A percentile compares a stretch with the other conserved stretches of the same genome.
Conservation (phyloP, 129 eudicot genomes). For the Pulicaria dysenterica region DNA sequence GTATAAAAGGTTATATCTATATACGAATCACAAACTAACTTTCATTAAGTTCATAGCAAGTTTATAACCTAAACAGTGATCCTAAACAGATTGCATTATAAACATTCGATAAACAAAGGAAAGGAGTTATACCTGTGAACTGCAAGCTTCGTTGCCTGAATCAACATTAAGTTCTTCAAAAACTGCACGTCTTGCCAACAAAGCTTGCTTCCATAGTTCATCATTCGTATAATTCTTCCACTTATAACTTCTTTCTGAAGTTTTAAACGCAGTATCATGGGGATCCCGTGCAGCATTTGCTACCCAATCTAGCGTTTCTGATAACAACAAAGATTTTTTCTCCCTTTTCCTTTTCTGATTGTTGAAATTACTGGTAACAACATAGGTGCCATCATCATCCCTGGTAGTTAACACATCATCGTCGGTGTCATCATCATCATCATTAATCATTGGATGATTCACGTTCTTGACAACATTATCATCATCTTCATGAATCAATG, state of each 20-base stretch:
- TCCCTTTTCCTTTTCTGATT: constrained; percentile 63
- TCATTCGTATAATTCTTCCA: constrained; percentile 48
- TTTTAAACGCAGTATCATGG: constrained; percentile 48
- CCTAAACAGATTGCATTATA: constrained; percentile 24
- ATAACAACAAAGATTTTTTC: constrained; percentile 31
- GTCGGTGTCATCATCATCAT: constrained; percentile 22
- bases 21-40: constrained; percentile 5
- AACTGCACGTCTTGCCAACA: constrained; percentile 61
- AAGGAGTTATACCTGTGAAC: constrained; percentile 50
- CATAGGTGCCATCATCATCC: constrained; percentile 19
- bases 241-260: constrained; percentile 51
- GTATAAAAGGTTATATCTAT: neutral
- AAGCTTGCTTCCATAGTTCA: constrained; percentile 45
- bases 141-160: constrained; percentile 35
- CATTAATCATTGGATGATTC: constrained; percentile 1
- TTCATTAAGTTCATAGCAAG: constrained; percentile 3
- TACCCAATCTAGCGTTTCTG: constrained; percentile 72
- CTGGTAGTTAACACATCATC: constrained; percentile 16
- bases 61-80: constrained; percentile 25
- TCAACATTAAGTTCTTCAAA: constrained; percentile 40
- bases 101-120: neutral
- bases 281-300: constrained; percentile 54
- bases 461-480: constrained; percentile 20
- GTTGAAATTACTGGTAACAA: constrained; percentile 24
- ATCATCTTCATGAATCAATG: constrained; percentile 20